Evolutionary conservation across 495 filamentous ascomycete species (phyloP).

Genomic region (Xylaria venustula): DNA sequence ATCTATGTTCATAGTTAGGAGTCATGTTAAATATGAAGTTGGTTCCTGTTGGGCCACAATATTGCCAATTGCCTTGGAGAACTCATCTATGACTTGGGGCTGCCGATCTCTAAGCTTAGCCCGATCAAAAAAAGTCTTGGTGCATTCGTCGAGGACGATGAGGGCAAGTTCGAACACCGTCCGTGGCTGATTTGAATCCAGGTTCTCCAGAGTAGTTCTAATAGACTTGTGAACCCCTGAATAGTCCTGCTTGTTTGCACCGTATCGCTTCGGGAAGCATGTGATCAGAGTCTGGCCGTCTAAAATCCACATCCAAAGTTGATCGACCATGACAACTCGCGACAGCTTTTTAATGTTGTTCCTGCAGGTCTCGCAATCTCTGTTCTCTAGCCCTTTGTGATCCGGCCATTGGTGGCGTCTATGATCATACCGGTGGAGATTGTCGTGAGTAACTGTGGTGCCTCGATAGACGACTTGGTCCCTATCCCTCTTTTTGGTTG

Average conservation of each 20-base stretch:
- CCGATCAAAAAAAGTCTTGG: constrained; percentile 61
- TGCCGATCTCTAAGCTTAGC: constrained; percentile 57
- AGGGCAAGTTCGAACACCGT: constrained; percentile 66
- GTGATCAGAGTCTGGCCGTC: constrained; percentile 67
- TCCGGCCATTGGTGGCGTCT: constrained; percentile 4
- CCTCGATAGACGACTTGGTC: not conserved
- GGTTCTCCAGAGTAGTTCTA: constrained; percentile 26
- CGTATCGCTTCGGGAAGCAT: constrained; percentile 65
- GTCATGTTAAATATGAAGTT: not conserved
- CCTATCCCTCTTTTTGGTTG: not conserved
- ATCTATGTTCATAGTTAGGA: constrained; percentile 39
- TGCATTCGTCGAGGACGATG: constrained; percentile 64
- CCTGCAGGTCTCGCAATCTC: constrained; percentile 26
- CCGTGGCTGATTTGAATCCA: constrained; percentile 56
- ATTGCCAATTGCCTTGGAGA: constrained; percentile 53
- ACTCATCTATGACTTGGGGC: constrained; percentile 69
- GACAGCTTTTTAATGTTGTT: constrained; percentile 46
- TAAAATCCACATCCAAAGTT: constrained; percentile 73
- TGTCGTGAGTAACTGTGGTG: not conserved
- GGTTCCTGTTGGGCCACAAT: constrained; percentile 24
- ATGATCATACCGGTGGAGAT: not conserved
- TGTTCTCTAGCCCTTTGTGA: constrained; percentile 6
- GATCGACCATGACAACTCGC: constrained; percentile 73
- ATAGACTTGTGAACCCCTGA: constrained; percentile 65
- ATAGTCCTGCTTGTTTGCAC: constrained; percentile 64